These are phyloP conservation scores for Zostera marina DNA, from an alignment of 116 monocot species.

Conservation along the genomic window DNA sequence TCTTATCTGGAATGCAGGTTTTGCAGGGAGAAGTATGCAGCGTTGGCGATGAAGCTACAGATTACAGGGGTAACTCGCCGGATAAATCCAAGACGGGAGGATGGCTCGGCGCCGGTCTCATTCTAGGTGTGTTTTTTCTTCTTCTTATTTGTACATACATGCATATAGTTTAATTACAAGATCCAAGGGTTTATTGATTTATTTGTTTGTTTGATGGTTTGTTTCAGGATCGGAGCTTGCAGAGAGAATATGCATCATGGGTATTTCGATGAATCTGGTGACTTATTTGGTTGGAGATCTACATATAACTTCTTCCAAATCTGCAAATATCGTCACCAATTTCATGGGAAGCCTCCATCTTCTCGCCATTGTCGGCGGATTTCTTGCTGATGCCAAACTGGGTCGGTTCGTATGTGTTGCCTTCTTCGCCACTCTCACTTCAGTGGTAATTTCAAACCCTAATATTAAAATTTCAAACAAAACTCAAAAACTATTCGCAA, in stretches of 20 bases:
- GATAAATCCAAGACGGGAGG: neutral
- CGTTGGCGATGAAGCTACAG: neutral
- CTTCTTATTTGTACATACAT: too few species aligned
- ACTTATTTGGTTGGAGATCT: slow-evolving; percentile 31
- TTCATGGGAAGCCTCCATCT: slow-evolving; percentile 50
- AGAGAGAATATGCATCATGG: slow-evolving; percentile 41
- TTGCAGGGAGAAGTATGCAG: neutral
- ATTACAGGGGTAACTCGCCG: neutral
- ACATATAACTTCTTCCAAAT: slow-evolving; percentile 23
- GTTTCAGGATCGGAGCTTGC: slow-evolving; percentile 30
- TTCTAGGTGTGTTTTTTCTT: neutral
- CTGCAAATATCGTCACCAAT: slow-evolving; percentile 47
- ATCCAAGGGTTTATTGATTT: too few species aligned
- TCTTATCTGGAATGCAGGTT: neutral
- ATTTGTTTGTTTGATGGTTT: neutral
- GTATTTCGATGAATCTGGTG: slow-evolving; percentile 44
- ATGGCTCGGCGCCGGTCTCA: neutral
- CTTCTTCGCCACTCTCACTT: slow-evolving; percentile 23
- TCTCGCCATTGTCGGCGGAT: slow-evolving; percentile 37
- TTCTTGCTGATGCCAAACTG: slow-evolving; percentile 44
- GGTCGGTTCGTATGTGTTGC: slow-evolving; percentile 27
- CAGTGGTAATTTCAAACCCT: slow-evolving; percentile 11
- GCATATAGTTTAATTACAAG: too few species aligned
- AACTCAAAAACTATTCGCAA: too few species aligned
- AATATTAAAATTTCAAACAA: too few species aligned